phyloP scores from a whole-genome alignment of 768 basidiomycete genomes.

The Paxillus rubicundulus region DNA sequence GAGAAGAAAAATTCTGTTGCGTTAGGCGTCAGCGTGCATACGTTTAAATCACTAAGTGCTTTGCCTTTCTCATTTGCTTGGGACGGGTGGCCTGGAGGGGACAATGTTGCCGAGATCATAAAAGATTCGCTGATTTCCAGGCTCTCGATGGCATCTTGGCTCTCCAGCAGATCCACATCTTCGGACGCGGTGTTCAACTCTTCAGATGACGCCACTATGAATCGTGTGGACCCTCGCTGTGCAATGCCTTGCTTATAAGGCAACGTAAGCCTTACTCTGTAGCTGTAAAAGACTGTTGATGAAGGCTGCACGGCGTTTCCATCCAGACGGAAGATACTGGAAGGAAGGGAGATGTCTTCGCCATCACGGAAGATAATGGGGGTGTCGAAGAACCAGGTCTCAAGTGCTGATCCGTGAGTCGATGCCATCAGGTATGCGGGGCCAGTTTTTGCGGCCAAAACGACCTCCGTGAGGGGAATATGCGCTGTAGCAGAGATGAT shows the following conservation, averaged over 20 bases:
- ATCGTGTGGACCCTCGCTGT: conserved; percentile 44
- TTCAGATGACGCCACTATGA: conserved; percentile 46
- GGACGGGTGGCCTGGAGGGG: conserved; percentile 15
- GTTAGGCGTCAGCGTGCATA: neutral
- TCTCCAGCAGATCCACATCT: conserved; percentile 5
- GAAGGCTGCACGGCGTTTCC: conserved; percentile 6
- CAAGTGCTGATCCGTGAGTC: conserved; percentile 34
- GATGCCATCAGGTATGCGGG: conserved; percentile 47
- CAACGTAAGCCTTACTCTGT: conserved; percentile 57
- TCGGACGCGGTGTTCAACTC: conserved; percentile 2
- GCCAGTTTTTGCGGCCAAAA: conserved; percentile 49
- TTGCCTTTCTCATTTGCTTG: conserved; percentile 8
- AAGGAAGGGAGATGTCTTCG: conserved; percentile 34
- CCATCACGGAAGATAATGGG: conserved; percentile 53
- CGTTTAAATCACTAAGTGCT: neutral
- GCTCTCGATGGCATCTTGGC: conserved; percentile 33
- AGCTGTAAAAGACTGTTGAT: conserved; percentile 31
- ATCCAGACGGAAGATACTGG: conserved; percentile 18
- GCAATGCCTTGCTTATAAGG: conserved; percentile 74
- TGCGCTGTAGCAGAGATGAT: conserved; percentile 27
- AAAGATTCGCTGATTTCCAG: conserved; percentile 76
- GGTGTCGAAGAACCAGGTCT: conserved; percentile 42
- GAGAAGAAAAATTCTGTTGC: conserved; percentile 17
- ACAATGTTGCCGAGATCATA: conserved; percentile 51
- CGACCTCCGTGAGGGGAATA: conserved; percentile 45